Conservation (phyloP, 192 early-diverging fungal species). For the Mortierella alpina region DNA sequence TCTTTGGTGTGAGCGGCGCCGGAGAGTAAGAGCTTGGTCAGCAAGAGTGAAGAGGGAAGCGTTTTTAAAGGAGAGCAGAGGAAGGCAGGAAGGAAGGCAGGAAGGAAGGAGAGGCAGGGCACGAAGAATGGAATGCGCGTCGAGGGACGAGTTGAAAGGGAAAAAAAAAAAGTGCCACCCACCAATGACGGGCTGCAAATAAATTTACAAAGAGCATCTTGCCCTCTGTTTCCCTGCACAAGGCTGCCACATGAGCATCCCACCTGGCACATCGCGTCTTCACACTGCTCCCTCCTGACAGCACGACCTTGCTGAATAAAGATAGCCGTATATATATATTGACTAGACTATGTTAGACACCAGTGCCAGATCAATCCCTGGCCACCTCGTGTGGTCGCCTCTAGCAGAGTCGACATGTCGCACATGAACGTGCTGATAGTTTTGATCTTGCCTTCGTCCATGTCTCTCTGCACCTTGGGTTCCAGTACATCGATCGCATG, state of each 20-base stretch:
- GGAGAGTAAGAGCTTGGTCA: not conserved
- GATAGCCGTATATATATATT: too few relatives aligned
- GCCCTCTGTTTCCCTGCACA: too few relatives aligned
- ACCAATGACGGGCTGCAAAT: too few relatives aligned
- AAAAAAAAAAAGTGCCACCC: not conserved
- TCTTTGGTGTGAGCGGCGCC: not conserved
- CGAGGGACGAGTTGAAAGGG: not conserved
- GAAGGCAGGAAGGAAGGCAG: not conserved
- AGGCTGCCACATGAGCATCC: too few relatives aligned
- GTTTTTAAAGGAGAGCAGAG: not conserved
- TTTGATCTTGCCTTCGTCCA: conserved; percentile 52
- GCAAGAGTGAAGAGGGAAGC: not conserved
- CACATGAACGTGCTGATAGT: conserved; percentile 49
- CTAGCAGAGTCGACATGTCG: conserved; percentile 43
- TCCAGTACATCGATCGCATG: conserved; percentile 43
- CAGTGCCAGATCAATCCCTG: conserved; percentile 52
- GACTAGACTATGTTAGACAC: conserved; percentile 12
- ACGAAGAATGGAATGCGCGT: not conserved
- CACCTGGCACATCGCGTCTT: too few relatives aligned
- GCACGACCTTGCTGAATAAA: too few relatives aligned
- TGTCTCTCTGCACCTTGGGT: conserved; percentile 45
- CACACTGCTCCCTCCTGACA: too few relatives aligned
- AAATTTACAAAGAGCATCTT: too few relatives aligned
- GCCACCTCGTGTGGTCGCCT: conserved; percentile 33
- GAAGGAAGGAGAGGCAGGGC: not conserved